phyloP scores from a whole-genome alignment of 2,329 filamentous ascomycete genomes.

The Neonectria hederae region DNA sequence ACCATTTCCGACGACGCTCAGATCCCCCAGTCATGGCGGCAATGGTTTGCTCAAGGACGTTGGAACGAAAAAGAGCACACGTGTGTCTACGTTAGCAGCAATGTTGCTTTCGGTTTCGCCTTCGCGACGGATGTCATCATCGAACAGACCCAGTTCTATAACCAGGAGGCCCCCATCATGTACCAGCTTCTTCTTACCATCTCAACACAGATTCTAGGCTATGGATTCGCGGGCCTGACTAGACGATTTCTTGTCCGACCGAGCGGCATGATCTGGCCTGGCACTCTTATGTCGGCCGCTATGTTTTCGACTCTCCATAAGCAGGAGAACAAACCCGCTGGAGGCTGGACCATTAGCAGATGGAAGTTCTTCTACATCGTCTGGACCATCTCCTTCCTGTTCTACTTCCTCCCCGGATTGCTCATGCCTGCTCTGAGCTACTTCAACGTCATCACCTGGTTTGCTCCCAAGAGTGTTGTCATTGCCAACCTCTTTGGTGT shows the following conservation, averaged over 20 bases:
- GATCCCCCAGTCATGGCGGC: constrained; percentile 55
- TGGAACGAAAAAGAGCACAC: constrained; percentile 93
- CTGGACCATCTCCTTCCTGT: constrained; percentile 75
- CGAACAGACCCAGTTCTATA: constrained; percentile 89
- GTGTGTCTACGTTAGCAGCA: constrained; percentile 89
- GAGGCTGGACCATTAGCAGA: constrained; percentile 83
- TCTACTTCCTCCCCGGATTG: constrained; percentile 87
- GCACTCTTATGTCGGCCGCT: constrained; percentile 85
- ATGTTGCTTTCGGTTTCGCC: constrained; percentile 88
- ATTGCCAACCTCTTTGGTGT: constrained; percentile 88
- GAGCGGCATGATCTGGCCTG: constrained; percentile 91
- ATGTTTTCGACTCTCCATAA: constrained; percentile 91
- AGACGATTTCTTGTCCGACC: constrained; percentile 84
- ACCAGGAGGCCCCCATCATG: constrained; percentile 77
- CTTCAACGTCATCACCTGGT: constrained; percentile 90
- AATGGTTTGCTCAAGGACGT: constrained; percentile 80
- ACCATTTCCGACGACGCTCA: constrained; percentile 32
- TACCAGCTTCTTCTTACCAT: constrained; percentile 87
- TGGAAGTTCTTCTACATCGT: constrained; percentile 86
- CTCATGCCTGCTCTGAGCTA: constrained; percentile 87
- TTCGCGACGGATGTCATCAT: constrained; percentile 92
- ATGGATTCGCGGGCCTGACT: constrained; percentile 85
- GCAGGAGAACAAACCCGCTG: constrained; percentile 81
- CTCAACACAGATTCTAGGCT: constrained; percentile 87
- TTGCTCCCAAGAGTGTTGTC: constrained; percentile 86